A percentile compares a stretch with the other conserved stretches of the same genome.
phyloP scores from a whole-genome alignment of 1,284 basidiomycete species.

The Cryptococcus depauperatus region DNA sequence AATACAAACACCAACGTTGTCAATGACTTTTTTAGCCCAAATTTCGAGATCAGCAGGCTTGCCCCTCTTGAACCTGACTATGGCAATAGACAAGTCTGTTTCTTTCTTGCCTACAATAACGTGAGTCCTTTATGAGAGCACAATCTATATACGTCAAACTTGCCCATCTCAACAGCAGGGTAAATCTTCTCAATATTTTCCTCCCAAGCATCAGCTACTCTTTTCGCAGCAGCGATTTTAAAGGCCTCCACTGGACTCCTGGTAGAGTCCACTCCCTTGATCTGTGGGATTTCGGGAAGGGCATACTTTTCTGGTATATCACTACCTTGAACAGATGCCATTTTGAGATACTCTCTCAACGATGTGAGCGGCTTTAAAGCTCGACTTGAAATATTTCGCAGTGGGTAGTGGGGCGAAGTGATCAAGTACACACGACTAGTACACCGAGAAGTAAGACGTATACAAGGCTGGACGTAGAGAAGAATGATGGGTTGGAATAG shows the following conservation, averaged over 20 bases:
- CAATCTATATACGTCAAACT: too few species aligned
- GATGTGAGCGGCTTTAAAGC: too few species aligned
- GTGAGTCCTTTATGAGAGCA: too few species aligned
- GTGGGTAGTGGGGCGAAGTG: too few species aligned
- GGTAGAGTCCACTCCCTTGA: slow-evolving; percentile 61
- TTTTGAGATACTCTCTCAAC: slow-evolving; percentile 6
- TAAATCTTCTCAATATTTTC: slow-evolving; percentile 69
- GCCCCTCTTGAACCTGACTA: slow-evolving; percentile 80
- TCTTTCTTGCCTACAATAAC: too few species aligned
- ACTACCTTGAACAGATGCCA: slow-evolving; percentile 1
- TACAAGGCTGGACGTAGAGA: too few species aligned
- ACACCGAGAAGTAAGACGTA: too few species aligned
- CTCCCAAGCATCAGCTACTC: slow-evolving; percentile 60
- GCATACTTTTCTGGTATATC: slow-evolving; percentile 17
- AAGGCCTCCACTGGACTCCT: slow-evolving; percentile 73
- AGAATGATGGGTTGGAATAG: too few species aligned
- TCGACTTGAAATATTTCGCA: too few species aligned
- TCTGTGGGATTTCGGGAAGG: slow-evolving; percentile 48
- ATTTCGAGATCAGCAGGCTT: slow-evolving; percentile 64
- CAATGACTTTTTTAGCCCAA: slow-evolving; percentile 64
- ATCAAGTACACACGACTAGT: too few species aligned
- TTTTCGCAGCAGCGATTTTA: slow-evolving; percentile 71
- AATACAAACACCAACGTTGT: slow-evolving; percentile 52
- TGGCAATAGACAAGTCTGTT: slow-evolving; percentile 82
- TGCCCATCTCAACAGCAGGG: slow-evolving; percentile 67